Conservation (phyloP, 768 basidiomycete genomes). For the Hericium coralloides region DNA sequence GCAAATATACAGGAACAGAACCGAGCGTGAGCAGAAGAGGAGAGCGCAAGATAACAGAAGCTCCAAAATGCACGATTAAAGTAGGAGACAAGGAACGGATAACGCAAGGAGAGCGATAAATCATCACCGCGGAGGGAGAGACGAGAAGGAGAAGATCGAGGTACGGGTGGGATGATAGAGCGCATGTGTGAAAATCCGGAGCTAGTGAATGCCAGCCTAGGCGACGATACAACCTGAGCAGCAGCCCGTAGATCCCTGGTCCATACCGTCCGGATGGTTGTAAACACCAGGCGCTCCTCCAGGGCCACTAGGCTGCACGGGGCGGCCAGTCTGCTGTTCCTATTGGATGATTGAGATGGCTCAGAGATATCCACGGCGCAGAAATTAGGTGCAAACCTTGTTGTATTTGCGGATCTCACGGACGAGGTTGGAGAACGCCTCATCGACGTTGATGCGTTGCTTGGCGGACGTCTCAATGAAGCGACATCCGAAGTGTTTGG, state of each 20-base stretch:
- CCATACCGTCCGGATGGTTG: constrained; percentile 33
- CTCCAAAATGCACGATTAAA: neutral
- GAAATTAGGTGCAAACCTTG: constrained; percentile 44
- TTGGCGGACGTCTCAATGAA: constrained; percentile 97
- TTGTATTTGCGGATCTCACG: constrained; percentile 92
- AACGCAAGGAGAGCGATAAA: neutral
- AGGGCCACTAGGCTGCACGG: constrained; percentile 38
- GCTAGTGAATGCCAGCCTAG: constrained; percentile 17
- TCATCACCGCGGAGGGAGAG: neutral
- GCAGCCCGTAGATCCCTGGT: constrained; percentile 52
- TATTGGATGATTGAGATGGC: constrained; percentile 17
- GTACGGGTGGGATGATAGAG: constrained; percentile 9
- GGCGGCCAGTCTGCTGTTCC: constrained; percentile 76
- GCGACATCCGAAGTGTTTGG: constrained; percentile 88
- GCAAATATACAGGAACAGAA: neutral
- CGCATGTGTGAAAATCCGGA: neutral
- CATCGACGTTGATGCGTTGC: constrained; percentile 93
- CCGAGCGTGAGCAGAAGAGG: neutral
- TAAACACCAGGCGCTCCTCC: constrained; percentile 39
- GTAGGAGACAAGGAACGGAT: neutral
- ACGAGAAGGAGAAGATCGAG: constrained; percentile 2
- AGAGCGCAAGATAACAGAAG: neutral
- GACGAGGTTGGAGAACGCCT: constrained; percentile 89
- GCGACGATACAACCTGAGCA: constrained; percentile 61
- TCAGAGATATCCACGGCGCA: neutral